Evolutionary conservation across 306 rosid genomes (phyloP), one percentile per base, ranked within the genome.

Genomic region (Cucurbita pepo): DNA sequence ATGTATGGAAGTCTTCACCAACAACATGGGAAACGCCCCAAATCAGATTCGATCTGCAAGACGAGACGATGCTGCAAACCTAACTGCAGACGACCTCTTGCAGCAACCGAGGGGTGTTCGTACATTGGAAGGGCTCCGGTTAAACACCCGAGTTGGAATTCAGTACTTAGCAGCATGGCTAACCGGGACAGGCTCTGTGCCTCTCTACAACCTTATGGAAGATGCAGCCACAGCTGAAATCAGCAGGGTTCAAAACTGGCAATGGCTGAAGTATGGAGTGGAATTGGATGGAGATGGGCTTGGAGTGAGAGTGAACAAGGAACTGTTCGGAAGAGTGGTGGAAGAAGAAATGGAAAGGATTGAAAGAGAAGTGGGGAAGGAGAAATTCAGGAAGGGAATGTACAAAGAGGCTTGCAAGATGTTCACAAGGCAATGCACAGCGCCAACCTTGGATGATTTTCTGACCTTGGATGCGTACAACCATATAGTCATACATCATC

Each of bases 161-260:
- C 97, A 94, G 79, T 94, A 94, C 73, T 57, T 90, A 45, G 97
- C 96, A 3, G 95, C 98, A 37, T 94, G 98, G 97, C 86, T 94
- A 1, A 86, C 88, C 0, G 98, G 98, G 25, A 19, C 78, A 5
- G 98, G 98, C 9, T 89, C 95, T 0, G 96, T 94, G 48, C 98
- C 98, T 40, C 92, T 94, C 38, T 87, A 90, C 88, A 90, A 94
- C 80, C 97, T 94, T 36, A 94, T 89, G 97, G 98, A 94, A 76
- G 97, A 94, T 78, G 97, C 98, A 3, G 98, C 98, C 13, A 94
- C 98, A 19, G 97, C 96, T 12, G 97, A 94, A 83, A 90, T 94
- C 18, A 94, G 98, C 73, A 82, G 97, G 83, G 97, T 94, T 56
- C 97, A 94, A 84, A 94, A 86, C 77, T 94, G 97, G 96, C 97